A percentile compares a stretch with the other conserved stretches of the same genome.
These are phyloP conservation scores for Podosphaera aphanis DNA, from an alignment of 2,329 filamentous ascomycete species.

Conservation along the genomic window DNA sequence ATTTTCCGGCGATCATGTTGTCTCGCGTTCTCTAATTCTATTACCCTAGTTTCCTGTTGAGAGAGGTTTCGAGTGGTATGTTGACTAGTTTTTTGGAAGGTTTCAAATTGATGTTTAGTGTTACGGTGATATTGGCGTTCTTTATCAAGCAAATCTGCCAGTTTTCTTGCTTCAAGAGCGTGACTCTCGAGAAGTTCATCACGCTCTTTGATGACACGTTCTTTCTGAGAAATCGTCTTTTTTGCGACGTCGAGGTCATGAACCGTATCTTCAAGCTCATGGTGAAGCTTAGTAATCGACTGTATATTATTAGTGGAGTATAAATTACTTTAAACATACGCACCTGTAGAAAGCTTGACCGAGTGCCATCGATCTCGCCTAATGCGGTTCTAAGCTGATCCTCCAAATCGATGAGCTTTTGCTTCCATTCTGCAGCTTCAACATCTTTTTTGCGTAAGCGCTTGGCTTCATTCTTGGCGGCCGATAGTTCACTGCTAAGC, in stretches of 20 bases:
- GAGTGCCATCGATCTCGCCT: conserved; percentile 67
- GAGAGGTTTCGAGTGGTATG: conserved; percentile 69
- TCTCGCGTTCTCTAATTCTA: conserved; percentile 64
- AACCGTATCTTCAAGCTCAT: conserved; percentile 63
- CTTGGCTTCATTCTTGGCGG: conserved; percentile 66
- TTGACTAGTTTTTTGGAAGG: conserved; percentile 66
- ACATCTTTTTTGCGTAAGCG: conserved; percentile 70
- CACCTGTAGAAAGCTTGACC: conserved; percentile 64
- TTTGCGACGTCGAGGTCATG: conserved; percentile 63
- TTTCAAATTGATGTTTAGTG: conserved; percentile 72
- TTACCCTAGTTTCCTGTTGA: conserved; percentile 61
- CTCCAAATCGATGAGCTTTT: conserved; percentile 72
- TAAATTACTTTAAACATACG: conserved; percentile 7
- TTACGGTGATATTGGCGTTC: conserved; percentile 67
- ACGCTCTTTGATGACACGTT: conserved; percentile 69
- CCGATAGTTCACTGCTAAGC: conserved; percentile 61
- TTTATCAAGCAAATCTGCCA: conserved; percentile 75
- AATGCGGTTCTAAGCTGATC: conserved; percentile 68
- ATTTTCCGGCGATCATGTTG: conserved; percentile 59
- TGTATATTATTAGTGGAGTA: conserved; percentile 16
- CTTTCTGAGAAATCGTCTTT: conserved; percentile 65
- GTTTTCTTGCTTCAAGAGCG: conserved; percentile 61
- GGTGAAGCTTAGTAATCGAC: conserved; percentile 70
- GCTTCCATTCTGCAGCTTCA: conserved; percentile 77
- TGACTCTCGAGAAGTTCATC: conserved; percentile 74